These are phyloP conservation scores for Diplogelasinospora grovesii DNA, from an alignment of 495 filamentous ascomycete genomes.

Conservation along the genomic window DNA sequence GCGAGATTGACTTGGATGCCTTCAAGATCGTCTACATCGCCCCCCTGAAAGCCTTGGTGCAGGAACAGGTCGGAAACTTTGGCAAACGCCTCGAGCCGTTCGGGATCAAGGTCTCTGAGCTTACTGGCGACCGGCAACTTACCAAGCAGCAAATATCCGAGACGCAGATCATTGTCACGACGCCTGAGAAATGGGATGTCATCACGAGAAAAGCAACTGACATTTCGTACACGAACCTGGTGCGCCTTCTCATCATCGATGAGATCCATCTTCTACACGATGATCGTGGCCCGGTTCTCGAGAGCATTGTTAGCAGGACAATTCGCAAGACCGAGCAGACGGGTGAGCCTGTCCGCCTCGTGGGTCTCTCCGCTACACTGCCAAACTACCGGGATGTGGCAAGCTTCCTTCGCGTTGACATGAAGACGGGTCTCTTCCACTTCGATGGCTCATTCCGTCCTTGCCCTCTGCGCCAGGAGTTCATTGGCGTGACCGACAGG, in stretches of 20 bases:
- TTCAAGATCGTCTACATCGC: constrained; percentile 98
- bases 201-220: constrained; percentile 98
- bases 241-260: constrained; percentile 91
- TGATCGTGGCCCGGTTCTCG: constrained; percentile 91
- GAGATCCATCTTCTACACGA: constrained; percentile 98
- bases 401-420: constrained; percentile 89
- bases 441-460: constrained; percentile 94
- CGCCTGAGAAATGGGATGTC: constrained; percentile 98
- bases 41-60: constrained; percentile 88
- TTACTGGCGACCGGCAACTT: constrained; percentile 96
- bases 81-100: constrained; percentile 85
- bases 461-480: constrained; percentile 91
- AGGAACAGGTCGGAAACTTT: constrained; percentile 96
- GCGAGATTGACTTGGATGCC: constrained; percentile 85
- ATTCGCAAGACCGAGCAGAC: constrained; percentile 91
- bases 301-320: constrained; percentile 93
- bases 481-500: constrained; percentile 94
- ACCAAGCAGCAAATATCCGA: constrained; percentile 98
- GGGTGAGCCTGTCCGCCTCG: constrained; percentile 79
- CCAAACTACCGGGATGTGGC: constrained; percentile 97
- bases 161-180: constrained; percentile 97
- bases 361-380: constrained; percentile 90
- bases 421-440: constrained; percentile 80
- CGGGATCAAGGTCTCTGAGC: constrained; percentile 84
- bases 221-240: constrained; percentile 92